Evolutionary conservation across 1,284 basidiomycete species (phyloP).

Genomic region (Apiotrichum siamense): DNA sequence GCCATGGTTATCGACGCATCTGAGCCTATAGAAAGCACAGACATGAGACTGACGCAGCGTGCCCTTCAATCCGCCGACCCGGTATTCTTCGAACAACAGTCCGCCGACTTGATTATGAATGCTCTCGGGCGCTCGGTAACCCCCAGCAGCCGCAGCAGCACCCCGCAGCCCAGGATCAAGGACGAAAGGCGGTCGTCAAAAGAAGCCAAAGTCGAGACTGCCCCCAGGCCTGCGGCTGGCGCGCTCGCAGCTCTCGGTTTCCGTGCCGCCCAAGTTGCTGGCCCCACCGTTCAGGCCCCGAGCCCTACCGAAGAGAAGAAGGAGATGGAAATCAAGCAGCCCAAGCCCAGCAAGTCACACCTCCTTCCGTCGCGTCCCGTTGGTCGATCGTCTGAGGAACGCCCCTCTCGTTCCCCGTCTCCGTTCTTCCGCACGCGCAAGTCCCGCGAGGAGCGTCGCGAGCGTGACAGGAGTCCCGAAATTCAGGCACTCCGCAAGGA

Average conservation of each 20-base stretch:
- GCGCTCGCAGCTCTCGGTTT: constrained; percentile 38
- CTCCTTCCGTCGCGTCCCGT: constrained; percentile 18
- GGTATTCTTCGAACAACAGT: constrained; percentile 7
- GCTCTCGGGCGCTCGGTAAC: constrained; percentile 5
- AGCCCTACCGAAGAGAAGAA: constrained; percentile 1
- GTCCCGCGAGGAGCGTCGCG: constrained; percentile 35
- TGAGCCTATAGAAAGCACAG: background rate
- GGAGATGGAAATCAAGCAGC: background rate
- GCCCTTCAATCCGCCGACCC: background rate
- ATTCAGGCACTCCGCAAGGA: constrained; percentile 62
- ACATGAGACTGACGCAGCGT: constrained; percentile 15
- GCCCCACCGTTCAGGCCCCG: constrained; percentile 8
- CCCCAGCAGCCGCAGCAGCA: background rate
- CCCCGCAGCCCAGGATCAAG: background rate
- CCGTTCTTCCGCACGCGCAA: constrained; percentile 45
- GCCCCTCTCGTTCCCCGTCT: constrained; percentile 31
- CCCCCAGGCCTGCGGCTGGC: constrained; percentile 19
- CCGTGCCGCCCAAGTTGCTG: constrained; percentile 26
- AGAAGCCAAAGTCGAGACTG: background rate
- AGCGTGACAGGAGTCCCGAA: constrained; percentile 58
- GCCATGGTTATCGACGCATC: too few relatives aligned
- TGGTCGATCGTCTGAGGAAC: background rate
- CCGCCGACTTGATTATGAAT: constrained; percentile 13
- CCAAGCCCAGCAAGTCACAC: background rate
- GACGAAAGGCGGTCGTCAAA: background rate